Conservation (phyloP, 2,329 filamentous ascomycete genomes). For the Boeremia exigua region DNA sequence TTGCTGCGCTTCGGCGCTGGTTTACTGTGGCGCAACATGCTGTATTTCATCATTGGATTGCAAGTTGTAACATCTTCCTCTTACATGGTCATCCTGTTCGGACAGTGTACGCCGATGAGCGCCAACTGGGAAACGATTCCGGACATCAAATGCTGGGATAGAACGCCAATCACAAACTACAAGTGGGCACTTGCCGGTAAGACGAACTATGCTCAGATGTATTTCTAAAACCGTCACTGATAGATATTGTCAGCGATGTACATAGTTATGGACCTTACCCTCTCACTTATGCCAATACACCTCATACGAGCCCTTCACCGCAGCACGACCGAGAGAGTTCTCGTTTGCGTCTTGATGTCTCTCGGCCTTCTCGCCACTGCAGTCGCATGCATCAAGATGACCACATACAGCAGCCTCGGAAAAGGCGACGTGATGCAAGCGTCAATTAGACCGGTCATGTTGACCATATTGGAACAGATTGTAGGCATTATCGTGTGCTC, state of each 20-base stretch:
- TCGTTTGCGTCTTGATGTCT: slow-evolving; percentile 32
- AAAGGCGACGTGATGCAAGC: slow-evolving; percentile 35
- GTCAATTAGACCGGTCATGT: slow-evolving; percentile 31
- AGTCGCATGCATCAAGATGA: slow-evolving; percentile 33
- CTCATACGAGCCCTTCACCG: slow-evolving; percentile 32
- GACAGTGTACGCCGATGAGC: slow-evolving; percentile 32
- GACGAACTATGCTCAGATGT: background rate
- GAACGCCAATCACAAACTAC: slow-evolving; percentile 27
- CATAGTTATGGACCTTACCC: slow-evolving; percentile 33
- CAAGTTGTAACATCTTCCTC: slow-evolving; percentile 29
- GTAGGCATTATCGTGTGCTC: slow-evolving; percentile 38
- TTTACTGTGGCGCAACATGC: slow-evolving; percentile 25
- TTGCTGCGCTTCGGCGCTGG: slow-evolving; percentile 31
- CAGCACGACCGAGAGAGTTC: slow-evolving; percentile 29
- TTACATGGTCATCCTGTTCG: slow-evolving; percentile 36
- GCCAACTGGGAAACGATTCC: slow-evolving; percentile 31
- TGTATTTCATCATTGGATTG: slow-evolving; percentile 32
- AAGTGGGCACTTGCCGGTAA: slow-evolving; percentile 35
- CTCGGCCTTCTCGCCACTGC: slow-evolving; percentile 34
- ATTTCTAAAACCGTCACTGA: background rate
- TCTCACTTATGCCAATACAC: slow-evolving; percentile 35
- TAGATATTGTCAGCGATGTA: slow-evolving; percentile 25
- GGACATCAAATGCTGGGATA: slow-evolving; percentile 31
- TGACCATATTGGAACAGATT: slow-evolving; percentile 35
- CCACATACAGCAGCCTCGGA: slow-evolving; percentile 28